Evolutionary conservation across 805 yeast species (phyloP).

Genomic region (Nakazawaea populi): DNA sequence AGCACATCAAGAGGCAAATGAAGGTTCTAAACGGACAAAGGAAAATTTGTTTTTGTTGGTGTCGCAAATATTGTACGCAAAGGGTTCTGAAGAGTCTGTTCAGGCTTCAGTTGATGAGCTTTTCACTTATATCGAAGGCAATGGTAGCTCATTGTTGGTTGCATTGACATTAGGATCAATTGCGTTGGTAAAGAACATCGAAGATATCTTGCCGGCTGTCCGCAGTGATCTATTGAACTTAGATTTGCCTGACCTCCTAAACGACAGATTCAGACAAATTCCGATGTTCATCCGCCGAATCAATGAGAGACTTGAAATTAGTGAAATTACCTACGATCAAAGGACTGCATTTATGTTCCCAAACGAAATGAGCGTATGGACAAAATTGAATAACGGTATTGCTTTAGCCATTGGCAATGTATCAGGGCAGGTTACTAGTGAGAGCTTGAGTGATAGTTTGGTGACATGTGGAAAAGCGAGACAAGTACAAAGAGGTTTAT

Average conservation of each 20-base stretch:
- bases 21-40: not conserved
- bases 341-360: conserved; percentile 74
- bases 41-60: conserved; percentile 62
- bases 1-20: conserved; percentile 34
- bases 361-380: conserved; percentile 64
- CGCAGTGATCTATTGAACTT: conserved; percentile 58
- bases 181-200: conserved; percentile 54
- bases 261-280: conserved; percentile 48
- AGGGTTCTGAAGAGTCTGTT: conserved; percentile 68
- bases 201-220: conserved; percentile 54
- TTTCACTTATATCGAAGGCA: conserved; percentile 52
- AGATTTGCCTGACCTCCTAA: conserved; percentile 36
- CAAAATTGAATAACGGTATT: conserved; percentile 45
- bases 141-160: conserved; percentile 63
- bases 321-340: conserved; percentile 27
- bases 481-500: conserved; percentile 61
- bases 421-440: conserved; percentile 43
- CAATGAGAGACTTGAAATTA: conserved; percentile 29
- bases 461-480: conserved; percentile 40
- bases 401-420: conserved; percentile 54
- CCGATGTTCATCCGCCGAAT: conserved; percentile 56
- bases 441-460: conserved; percentile 47
- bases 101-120: conserved; percentile 84
- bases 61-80: conserved; percentile 75
- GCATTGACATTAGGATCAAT: conserved; percentile 79